Conservation (phyloP, 495 filamentous ascomycete genomes). For the Tetracladium setigerum region DNA sequence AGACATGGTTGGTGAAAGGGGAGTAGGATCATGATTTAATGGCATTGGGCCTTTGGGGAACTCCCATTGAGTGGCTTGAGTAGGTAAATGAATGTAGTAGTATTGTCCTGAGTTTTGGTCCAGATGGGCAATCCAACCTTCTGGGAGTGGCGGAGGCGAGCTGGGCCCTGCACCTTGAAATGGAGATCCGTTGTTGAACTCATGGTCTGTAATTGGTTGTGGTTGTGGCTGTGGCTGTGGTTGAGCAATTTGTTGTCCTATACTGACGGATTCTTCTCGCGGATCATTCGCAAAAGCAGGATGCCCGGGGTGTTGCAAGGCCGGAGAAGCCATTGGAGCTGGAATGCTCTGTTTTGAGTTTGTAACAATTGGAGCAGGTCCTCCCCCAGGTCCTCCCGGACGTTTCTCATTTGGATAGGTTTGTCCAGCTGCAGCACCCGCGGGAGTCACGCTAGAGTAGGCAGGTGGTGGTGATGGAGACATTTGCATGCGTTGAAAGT, state of each 20-base stretch:
- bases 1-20: constrained; percentile 71
- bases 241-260: constrained; percentile 21
- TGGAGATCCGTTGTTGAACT: constrained; percentile 38
- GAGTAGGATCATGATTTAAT: constrained; percentile 65
- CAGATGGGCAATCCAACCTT: constrained; percentile 97
- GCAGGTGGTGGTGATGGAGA: constrained; percentile 82
- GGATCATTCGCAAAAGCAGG: constrained; percentile 85
- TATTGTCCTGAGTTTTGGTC: constrained; percentile 95
- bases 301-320: constrained; percentile 50
- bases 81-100: constrained; percentile 96
- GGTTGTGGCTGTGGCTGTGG: constrained; percentile 5
- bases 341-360: constrained; percentile 16
- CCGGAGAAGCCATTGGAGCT: constrained; percentile 33
- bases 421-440: constrained; percentile 34
- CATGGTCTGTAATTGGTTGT: constrained; percentile 29
- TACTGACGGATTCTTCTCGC: constrained; percentile 19
- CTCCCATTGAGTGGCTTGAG: constrained; percentile 97
- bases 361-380: constrained; percentile 13
- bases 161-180: constrained; percentile 54
- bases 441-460: constrained; percentile 70
- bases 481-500: constrained; percentile 81
- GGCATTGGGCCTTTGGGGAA: constrained; percentile 90
- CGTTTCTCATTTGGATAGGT: constrained; percentile 75
- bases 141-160: constrained; percentile 85
- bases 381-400: constrained; percentile 12